Evolutionary conservation across 1,284 basidiomycete species (phyloP).

Genomic region (Pseudozyma thailandica): DNA sequence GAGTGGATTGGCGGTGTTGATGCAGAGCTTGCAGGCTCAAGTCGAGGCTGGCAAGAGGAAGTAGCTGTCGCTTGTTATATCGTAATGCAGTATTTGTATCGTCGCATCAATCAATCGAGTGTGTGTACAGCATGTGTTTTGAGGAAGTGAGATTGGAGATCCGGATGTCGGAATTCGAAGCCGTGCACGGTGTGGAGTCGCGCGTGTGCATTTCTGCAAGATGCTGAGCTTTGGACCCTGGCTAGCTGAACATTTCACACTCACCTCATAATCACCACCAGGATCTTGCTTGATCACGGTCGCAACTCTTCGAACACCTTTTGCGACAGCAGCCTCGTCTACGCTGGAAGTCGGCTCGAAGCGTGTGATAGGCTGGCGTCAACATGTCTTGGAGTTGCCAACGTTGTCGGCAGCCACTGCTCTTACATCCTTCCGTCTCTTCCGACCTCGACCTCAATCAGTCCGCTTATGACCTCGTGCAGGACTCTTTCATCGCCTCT

Average conservation of each 20-base stretch:
- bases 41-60: conserved; percentile 38
- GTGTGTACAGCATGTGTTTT: background rate
- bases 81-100: background rate
- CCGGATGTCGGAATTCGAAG: conserved; percentile 4
- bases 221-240: conserved; percentile 10
- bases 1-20: conserved; percentile 59
- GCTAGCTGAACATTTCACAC: background rate
- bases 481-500: conserved; percentile 40
- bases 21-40: conserved; percentile 62
- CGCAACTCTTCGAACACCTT: background rate
- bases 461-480: conserved; percentile 50
- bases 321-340: background rate
- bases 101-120: background rate
- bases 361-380: background rate
- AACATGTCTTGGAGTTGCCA: conserved; percentile 59
- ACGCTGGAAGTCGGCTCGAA: no score
- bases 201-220: conserved; percentile 6
- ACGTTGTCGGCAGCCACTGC: conserved; percentile 53
- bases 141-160: background rate
- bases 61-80: background rate
- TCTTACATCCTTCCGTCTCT: conserved; percentile 39
- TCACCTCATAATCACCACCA: background rate
- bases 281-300: background rate
- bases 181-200: conserved; percentile 11
- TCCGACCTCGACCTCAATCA: conserved; percentile 53